These are phyloP conservation scores for Phalaenopsis equestris DNA, from an alignment of 106 monocot species.

Conservation along the genomic window DNA sequence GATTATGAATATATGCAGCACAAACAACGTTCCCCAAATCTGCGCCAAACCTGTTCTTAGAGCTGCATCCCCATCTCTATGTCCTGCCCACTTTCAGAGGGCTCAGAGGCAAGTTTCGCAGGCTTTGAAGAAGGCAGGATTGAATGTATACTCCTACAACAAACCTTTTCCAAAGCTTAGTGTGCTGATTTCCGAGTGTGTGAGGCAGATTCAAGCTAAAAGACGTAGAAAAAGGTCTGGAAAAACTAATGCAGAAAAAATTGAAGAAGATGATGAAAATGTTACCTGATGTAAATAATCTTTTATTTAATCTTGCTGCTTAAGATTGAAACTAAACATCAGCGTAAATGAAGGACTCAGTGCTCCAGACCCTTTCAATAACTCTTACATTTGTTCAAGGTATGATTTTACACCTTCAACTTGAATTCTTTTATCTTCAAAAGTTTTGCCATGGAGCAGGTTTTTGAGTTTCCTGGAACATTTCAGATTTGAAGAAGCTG, in stretches of 20 bases:
- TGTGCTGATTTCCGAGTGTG: conserved; percentile 39
- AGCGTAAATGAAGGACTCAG: background rate
- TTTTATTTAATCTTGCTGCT: background rate
- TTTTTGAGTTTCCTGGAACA: background rate
- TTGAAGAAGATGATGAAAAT: background rate
- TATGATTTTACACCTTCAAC: background rate
- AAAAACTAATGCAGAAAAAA: background rate
- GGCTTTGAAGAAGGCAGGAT: conserved; percentile 54
- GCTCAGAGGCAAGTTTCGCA: conserved; percentile 33
- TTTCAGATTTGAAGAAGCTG: background rate
- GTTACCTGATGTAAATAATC: background rate
- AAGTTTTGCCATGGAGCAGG: background rate
- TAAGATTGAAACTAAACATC: background rate
- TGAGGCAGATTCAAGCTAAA: conserved; percentile 48
- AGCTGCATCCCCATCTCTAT: conserved; percentile 44
- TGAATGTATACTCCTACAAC: conserved; percentile 34
- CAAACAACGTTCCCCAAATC: conserved; percentile 25
- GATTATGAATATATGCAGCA: conserved; percentile 19
- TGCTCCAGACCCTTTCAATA: background rate
- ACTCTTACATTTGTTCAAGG: background rate
- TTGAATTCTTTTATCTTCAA: background rate
- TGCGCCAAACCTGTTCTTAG: conserved; percentile 54
- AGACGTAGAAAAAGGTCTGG: conserved; percentile 21
- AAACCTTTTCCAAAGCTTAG: conserved; percentile 34
- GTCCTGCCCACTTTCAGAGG: conserved; percentile 47